phyloP scores from a whole-genome alignment of 2,329 filamentous ascomycete genomes.

The Pestalotiopsis sp. region DNA sequence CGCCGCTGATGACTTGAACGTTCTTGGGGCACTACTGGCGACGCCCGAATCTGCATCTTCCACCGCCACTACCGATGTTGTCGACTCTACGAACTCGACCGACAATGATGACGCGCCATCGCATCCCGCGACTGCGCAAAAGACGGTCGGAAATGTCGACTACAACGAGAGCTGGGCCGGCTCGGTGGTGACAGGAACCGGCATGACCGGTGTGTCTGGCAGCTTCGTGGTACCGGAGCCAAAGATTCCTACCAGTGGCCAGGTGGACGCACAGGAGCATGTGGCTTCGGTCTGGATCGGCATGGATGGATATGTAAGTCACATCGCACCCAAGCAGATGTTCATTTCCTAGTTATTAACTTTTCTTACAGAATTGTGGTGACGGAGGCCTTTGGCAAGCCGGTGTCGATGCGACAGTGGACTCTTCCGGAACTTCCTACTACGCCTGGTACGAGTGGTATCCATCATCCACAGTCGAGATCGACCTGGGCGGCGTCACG shows the following conservation, averaged over 20 bases:
- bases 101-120: neutral
- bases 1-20: neutral
- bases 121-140: neutral
- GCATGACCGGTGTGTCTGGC: conserved; percentile 3
- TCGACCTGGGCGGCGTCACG: conserved; percentile 1
- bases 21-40: neutral
- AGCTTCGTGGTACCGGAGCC: neutral
- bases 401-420: neutral
- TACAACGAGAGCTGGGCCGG: conserved; percentile 7
- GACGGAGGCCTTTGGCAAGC: conserved; percentile 4
- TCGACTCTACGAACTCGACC: neutral
- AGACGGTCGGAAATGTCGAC: neutral
- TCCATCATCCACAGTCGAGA: neutral
- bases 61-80: neutral
- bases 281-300: conserved; percentile 2
- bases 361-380: neutral
- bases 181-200: conserved; percentile 1
- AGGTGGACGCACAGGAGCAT: neutral
- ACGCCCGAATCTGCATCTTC: neutral
- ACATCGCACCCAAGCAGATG: neutral
- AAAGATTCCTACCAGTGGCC: conserved; percentile 5
- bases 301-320: conserved; percentile 9
- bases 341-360: neutral
- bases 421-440: neutral
- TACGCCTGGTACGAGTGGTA: conserved; percentile 12